A percentile compares a stretch with the other conserved stretches of the same genome.
These are phyloP conservation scores for Paspalum notatum DNA, from an alignment of 176 grass and related monocot genomes.

Conservation along the genomic window DNA sequence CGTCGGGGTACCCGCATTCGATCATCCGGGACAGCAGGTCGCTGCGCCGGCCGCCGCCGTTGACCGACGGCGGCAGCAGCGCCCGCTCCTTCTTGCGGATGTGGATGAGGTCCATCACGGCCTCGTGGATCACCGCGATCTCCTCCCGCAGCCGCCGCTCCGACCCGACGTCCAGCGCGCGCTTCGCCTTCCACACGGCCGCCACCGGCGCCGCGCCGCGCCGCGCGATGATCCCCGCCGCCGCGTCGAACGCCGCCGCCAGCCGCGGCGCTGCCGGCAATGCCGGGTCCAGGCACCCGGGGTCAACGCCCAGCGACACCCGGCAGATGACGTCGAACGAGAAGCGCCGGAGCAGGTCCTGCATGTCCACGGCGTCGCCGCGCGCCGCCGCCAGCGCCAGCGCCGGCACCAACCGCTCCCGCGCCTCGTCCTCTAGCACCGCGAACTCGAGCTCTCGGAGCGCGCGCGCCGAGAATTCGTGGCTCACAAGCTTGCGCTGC, in stretches of 20 bases:
- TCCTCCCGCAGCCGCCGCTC: constrained; percentile 66
- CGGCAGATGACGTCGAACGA: constrained; percentile 81
- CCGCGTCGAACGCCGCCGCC: constrained; percentile 73
- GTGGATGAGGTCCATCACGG: constrained; percentile 60
- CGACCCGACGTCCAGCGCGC: constrained; percentile 60
- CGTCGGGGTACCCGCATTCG: constrained; percentile 62
- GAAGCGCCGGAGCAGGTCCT: constrained; percentile 78
- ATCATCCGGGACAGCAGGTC: constrained; percentile 90
- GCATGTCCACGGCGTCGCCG: constrained; percentile 62
- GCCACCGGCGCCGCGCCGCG: constrained; percentile 73
- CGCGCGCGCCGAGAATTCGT: constrained; percentile 79
- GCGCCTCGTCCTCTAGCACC: constrained; percentile 61
- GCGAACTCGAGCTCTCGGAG: constrained; percentile 65
- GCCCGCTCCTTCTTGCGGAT: constrained; percentile 54
- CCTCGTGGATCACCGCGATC: constrained; percentile 57
- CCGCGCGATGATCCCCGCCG: constrained; percentile 66
- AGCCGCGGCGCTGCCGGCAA: constrained; percentile 49
- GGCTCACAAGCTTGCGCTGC: constrained; percentile 91
- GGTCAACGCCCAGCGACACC: constrained; percentile 81
- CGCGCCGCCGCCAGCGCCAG: constrained; percentile 40
- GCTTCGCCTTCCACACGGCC: constrained; percentile 82
- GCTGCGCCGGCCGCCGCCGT: constrained; percentile 18
- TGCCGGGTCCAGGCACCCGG: constrained; percentile 54
- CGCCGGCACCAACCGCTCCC: constrained; percentile 54
- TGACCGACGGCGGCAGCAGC: not conserved